Conservation (phyloP, 164 flowering plant species). For the Piper longum region DNA sequence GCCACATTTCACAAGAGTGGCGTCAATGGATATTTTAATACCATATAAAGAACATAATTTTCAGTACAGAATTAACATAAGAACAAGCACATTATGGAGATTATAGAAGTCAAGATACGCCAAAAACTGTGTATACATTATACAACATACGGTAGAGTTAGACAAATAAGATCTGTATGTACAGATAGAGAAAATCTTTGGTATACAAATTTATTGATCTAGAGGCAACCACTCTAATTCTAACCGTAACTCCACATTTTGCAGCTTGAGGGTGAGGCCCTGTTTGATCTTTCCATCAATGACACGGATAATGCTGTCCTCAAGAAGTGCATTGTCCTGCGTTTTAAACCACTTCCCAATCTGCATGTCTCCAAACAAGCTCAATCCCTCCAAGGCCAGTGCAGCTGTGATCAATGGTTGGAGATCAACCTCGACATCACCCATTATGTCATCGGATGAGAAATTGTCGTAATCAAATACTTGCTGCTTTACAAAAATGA, state of each 20-base stretch:
- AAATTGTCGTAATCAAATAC: constrained; percentile 85
- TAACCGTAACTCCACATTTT: constrained; percentile 71
- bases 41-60: too few relatives aligned
- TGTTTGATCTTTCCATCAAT: constrained; percentile 78
- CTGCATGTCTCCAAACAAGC: constrained; percentile 78
- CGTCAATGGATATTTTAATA: too few relatives aligned
- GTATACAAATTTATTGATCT: constrained; percentile 31
- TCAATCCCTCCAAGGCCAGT: constrained; percentile 65
- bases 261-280: constrained; percentile 63
- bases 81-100: too few relatives aligned
- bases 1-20: too few relatives aligned
- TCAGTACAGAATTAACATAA: too few relatives aligned
- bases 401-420: constrained; percentile 89
- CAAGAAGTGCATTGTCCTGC: constrained; percentile 62
- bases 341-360: constrained; percentile 98
- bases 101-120: too few relatives aligned
- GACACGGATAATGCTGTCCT: constrained; percentile 76
- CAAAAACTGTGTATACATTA: too few relatives aligned
- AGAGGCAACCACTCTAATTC: constrained; percentile 85
- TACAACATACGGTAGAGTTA: not conserved
- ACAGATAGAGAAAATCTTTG: not conserved
- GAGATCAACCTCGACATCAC: constrained; percentile 86
- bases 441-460: constrained; percentile 97
- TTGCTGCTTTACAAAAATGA: constrained; percentile 13
- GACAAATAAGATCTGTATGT: not conserved